Evolutionary conservation across 768 basidiomycete species (phyloP).

Genomic region (Tulasnella sp.): DNA sequence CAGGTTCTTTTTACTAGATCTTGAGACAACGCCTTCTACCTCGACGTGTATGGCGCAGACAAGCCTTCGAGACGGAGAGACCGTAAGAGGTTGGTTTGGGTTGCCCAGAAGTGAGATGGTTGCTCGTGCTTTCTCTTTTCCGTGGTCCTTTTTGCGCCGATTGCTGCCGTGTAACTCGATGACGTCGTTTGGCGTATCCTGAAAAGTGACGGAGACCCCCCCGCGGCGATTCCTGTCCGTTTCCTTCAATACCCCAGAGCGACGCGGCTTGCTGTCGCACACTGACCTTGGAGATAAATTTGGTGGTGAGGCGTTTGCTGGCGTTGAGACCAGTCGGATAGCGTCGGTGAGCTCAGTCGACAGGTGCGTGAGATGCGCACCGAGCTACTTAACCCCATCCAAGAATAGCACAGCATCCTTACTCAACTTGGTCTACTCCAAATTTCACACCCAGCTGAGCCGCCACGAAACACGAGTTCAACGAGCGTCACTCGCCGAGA

Average conservation of each 20-base stretch:
- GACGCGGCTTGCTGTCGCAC: neutral
- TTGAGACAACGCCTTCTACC: neutral
- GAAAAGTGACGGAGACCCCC: neutral
- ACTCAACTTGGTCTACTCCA: neutral
- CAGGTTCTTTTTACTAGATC: neutral
- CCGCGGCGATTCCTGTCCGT: neutral
- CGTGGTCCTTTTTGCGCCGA: neutral
- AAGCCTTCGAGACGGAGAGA: neutral
- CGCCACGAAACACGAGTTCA: slow-evolving; percentile 3
- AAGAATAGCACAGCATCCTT: neutral
- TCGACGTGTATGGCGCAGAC: neutral
- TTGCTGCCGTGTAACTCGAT: neutral
- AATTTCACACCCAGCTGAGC: neutral
- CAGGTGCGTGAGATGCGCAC: neutral
- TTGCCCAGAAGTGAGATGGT: neutral
- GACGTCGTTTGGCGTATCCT: neutral
- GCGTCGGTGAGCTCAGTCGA: neutral
- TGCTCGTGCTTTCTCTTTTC: neutral
- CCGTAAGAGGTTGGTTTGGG: neutral
- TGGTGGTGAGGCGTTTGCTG: neutral
- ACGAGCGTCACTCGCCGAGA: neutral
- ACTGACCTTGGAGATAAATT: neutral
- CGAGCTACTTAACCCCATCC: slow-evolving; percentile 11
- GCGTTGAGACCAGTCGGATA: neutral
- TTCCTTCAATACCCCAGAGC: neutral